Evolutionary conservation across 192 early-diverging fungal genomes (phyloP), one percentile per base, ranked within the genome.

Genomic region (Oehlia diaphana): DNA sequence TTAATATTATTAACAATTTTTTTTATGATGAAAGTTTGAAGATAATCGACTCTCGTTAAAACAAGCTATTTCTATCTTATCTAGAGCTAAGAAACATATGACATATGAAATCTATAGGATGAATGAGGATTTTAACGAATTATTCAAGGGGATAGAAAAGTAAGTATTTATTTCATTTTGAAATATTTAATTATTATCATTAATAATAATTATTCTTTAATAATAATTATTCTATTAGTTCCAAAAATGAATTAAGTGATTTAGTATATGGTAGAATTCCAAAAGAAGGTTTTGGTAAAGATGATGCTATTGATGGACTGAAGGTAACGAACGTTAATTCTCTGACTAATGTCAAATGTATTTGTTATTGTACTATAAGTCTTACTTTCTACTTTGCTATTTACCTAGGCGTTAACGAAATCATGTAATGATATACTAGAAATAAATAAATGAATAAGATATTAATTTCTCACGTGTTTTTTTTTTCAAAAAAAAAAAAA

Each of bases 21-120:
- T 42, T 47, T 47, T 58, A 21, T 58, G 6, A 58, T 21, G 61
- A 19, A n/a, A 74, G 47, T 14, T 33, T 74, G 72, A 74, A 10
- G 72, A 74, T 28, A 58, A 74, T n/a, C 49, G 72, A 16, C 19
- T 74, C 3, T 50, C 72, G 37, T 33, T 74, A 13, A 50, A 74
- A 4, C 72, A 74, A 74, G 72, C 72, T 31, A 74, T 58, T 33
- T 9, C 62, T 37, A 49, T 10, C 12, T 58, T 74, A 10, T 1
- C 50, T 23, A 33, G 9, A 28, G 72, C n/a, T 8, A n/a, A 74
- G 9, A 74, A 12, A 26, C 44, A 21, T 19, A 35, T 74, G 53
- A 21, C 33, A 23, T 6, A 14, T 28, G 72, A 74, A n/a, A 61
- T 58, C 42, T 31, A 74, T 58, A 14, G 6, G 19, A 74, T 74